Evolutionary conservation across 1,139 yeast genomes (phyloP), one percentile per base, ranked within the genome.

Genomic region (Hansenula sp.): DNA sequence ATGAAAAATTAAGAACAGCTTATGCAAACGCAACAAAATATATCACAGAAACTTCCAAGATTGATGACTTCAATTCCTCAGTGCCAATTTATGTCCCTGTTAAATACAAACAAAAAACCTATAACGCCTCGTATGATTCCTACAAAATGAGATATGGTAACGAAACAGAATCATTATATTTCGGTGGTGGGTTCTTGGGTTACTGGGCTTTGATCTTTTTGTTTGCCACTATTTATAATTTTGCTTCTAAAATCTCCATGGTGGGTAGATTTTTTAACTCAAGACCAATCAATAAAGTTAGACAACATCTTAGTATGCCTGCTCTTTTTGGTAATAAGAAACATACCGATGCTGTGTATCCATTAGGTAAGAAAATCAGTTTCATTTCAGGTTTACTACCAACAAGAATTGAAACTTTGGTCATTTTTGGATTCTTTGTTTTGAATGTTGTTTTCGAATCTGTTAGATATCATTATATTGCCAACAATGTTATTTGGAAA

Each of bases 321-420:
- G 17, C 44, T 13, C 16, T 33, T 18, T 38, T 35, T 12, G 9
- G 28, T 1, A 38, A 38, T 25, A 42, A 40, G 25, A 40, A 32
- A 27, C 42, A 37, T 24, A 34, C 42, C 16, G 33, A 40, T 16
- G 36, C 38, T 19, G 32, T 40, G n/a, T 37, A 30, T 15, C 40
- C 34, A 21, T 31, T 37, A 9, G 29, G 34, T 19, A 18, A 36
- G 13, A 36, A 36, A 19, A 8, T 28, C 16, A 16, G 31, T 17
- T 35, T 45, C 3, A 30, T 53, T 41, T 46, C 50, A 10, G 60
- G 59, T 9, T 40, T 51, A 33, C 30, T 55, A 16, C 94, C 95
- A 1, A 76, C 88, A 1, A 69, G 93, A 48, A 63, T 73, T 53
- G 90, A 82, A 58, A 57, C 79, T 1, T 48, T 77, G 11, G 65